phyloP scores from a whole-genome alignment of 2,329 filamentous ascomycete species.

The Simplicillium sp. region DNA sequence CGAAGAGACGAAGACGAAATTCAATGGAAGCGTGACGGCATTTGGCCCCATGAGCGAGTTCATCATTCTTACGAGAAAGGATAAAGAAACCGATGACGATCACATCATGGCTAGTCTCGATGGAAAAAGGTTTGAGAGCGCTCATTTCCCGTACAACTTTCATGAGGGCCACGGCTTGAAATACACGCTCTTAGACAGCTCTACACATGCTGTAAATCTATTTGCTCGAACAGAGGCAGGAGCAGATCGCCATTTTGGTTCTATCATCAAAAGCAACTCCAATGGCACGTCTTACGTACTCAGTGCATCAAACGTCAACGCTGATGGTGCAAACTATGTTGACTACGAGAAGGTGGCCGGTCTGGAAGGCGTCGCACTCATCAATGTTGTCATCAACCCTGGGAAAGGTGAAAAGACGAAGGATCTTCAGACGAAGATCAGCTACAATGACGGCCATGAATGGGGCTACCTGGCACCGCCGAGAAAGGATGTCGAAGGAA shows the following conservation, averaged over 20 bases:
- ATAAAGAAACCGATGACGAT: slow-evolving; percentile 58
- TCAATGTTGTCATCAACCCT: slow-evolving; percentile 74
- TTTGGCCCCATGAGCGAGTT: slow-evolving; percentile 97
- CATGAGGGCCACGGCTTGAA: slow-evolving; percentile 66
- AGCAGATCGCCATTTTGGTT: slow-evolving; percentile 62
- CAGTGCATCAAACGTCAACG: slow-evolving; percentile 73
- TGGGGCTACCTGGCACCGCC: slow-evolving; percentile 76
- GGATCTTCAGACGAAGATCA: slow-evolving; percentile 81
- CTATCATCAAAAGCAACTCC: slow-evolving; percentile 95
- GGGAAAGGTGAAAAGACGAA: slow-evolving; percentile 70
- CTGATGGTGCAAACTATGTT: slow-evolving; percentile 66
- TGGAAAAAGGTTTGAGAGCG: slow-evolving; percentile 70
- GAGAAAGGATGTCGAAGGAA: slow-evolving; percentile 57
- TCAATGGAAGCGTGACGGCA: slow-evolving; percentile 56
- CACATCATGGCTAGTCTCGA: slow-evolving; percentile 78
- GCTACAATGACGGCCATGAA: slow-evolving; percentile 88
- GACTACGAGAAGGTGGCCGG: slow-evolving; percentile 96
- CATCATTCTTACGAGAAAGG: slow-evolving; percentile 75
- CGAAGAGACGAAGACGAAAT: slow-evolving; percentile 41
- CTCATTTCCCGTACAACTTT: slow-evolving; percentile 80
- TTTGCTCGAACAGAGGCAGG: slow-evolving; percentile 74
- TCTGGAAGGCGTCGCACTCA: slow-evolving; percentile 79
- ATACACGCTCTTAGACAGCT: slow-evolving; percentile 92
- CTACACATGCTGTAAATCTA: slow-evolving; percentile 86
- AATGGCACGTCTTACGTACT: slow-evolving; percentile 94